Base-by-base conservation (phyloP, 1,284 basidiomycete genomes). In the Malassezia sympodialis region DNA sequence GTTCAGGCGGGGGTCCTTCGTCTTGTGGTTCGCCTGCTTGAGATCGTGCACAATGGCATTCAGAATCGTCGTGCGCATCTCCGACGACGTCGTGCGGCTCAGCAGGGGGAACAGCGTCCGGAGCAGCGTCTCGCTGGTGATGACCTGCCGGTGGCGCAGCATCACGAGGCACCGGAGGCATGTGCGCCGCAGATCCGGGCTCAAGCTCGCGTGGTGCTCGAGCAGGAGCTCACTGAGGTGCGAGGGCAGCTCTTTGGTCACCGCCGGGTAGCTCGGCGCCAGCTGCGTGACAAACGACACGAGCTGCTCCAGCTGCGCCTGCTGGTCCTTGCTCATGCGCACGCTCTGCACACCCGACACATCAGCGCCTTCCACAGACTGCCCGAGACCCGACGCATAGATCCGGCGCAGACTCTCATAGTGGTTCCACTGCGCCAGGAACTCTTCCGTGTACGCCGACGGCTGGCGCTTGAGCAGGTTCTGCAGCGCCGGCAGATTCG, bases 361-460 rank as follows among this genome's bases (percentile, higher is more conserved):
- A 10, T 27, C 37, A 0, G 23, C 52, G 21, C 32, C 58, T 3
- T 56, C 58, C 19, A 56, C 27, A 11, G 34, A 26, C 56, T 60
- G 46, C 15, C 63, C 66, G 3, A 69, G 48, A 19, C 68, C 63
- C 37, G 62, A 66, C 30, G 70, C 80, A 73, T 90, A 88, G 63
- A 96, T 87, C 69, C 88, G 83, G 39, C 88, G 81, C 54, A 88
- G 83, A 56, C 84, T 87, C 66, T 87, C 83, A 77, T 90, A 96
- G 75, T 96, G 90, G 64, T 90, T 90, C 86, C 90, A 96, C 80
- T 98, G 94, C 62, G 91, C 89, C n/a, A 90, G 75, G 70, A 98
- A 99, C 69, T 99, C 94, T 65, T 96, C 91, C 72, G 84, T 86
- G 79, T 99, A 98, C 0, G 83, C 86, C 7, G 80, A 77, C 2